These are phyloP conservation scores for Apiotrichum gracile DNA, from an alignment of 1,284 basidiomycete species.

Conservation along the genomic window DNA sequence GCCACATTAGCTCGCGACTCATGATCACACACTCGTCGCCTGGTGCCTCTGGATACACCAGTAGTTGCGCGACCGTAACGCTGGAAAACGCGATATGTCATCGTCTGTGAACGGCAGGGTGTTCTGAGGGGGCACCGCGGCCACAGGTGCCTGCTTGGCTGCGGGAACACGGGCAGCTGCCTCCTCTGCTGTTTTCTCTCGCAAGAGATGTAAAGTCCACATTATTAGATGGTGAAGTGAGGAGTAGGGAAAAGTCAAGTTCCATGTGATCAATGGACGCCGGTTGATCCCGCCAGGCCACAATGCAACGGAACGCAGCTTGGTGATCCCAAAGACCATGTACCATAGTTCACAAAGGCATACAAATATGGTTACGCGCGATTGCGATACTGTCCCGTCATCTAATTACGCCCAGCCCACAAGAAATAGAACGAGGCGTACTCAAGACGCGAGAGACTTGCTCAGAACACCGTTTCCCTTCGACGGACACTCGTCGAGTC, in stretches of 20 bases:
- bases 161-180: no score
- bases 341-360: no score
- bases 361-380: no score
- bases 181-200: no score
- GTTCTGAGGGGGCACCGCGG: neutral
- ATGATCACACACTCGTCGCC: slow-evolving; percentile 26
- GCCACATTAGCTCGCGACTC: neutral
- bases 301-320: no score
- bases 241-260: no score
- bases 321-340: no score
- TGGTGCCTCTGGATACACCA: slow-evolving; percentile 39
- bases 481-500: neutral
- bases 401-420: slow-evolving; percentile 45
- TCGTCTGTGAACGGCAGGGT: slow-evolving; percentile 9
- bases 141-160: neutral
- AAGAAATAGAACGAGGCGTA: slow-evolving; percentile 32
- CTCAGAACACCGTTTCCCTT: slow-evolving; percentile 19
- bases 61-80: slow-evolving; percentile 28
- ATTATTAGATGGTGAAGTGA: no score
- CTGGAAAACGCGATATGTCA: slow-evolving; percentile 26
- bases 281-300: no score
- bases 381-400: slow-evolving; percentile 21
- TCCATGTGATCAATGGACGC: no score
- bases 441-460: slow-evolving; percentile 36
- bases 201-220: no score